Conservation (phyloP, 2,329 filamentous ascomycete genomes). For the Orbilia blumenaviensis region DNA sequence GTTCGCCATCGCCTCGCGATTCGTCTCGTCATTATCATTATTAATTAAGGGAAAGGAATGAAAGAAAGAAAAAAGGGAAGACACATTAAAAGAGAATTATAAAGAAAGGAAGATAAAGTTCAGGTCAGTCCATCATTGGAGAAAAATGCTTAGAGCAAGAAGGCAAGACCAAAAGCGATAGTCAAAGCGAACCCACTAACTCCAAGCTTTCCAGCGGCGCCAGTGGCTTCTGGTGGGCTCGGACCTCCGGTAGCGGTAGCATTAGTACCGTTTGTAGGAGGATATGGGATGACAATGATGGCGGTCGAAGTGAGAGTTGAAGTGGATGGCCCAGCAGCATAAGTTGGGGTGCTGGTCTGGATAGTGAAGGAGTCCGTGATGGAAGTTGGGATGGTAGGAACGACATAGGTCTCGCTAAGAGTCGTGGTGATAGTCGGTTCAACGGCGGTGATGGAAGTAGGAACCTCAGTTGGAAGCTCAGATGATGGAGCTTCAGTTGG, state of each 20-base stretch:
- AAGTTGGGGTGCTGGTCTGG: background rate
- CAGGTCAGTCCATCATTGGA: background rate
- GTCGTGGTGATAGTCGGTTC: background rate
- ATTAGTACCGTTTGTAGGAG: slow-evolving; percentile 37
- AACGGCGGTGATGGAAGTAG: background rate
- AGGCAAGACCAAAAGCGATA: slow-evolving; percentile 45
- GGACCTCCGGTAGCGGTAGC: slow-evolving; percentile 1
- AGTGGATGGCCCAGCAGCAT: slow-evolving; percentile 7
- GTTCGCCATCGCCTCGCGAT: background rate
- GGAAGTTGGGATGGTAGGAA: background rate
- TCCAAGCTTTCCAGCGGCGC: slow-evolving; percentile 45
- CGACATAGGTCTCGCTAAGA: background rate
- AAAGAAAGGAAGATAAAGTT: slow-evolving; percentile 3
- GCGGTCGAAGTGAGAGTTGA: slow-evolving; percentile 29
- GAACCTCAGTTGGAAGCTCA: slow-evolving; percentile 2
- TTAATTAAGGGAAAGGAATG: slow-evolving; percentile 19
- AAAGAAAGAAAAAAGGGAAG: background rate
- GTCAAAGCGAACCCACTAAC: slow-evolving; percentile 47
- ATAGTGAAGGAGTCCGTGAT: background rate
- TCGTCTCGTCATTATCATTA: slow-evolving; percentile 40
- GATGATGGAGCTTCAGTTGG: background rate
- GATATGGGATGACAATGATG: slow-evolving; percentile 22
- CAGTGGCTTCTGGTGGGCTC: slow-evolving; percentile 39
- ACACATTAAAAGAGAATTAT: background rate
- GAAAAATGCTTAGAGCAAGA: slow-evolving; percentile 28